These are phyloP conservation scores for Fraxinus paxiana DNA, from an alignment of 305 asterid species.

Conservation along the genomic window DNA sequence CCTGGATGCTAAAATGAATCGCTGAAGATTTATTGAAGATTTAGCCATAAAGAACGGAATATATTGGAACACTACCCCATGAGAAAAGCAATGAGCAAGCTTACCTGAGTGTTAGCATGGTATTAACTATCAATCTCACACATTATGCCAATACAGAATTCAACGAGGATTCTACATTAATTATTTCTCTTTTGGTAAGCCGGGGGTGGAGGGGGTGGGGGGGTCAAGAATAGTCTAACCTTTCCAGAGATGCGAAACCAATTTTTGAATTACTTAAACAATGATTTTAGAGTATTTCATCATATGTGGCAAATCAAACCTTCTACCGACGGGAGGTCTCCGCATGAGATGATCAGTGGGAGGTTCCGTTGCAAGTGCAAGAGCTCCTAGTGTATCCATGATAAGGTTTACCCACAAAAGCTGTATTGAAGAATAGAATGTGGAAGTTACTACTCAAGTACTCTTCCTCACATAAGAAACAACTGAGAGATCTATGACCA, in stretches of 20 bases:
- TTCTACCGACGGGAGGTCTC: conserved; percentile 84
- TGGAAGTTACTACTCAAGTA: neutral
- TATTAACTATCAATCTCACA: neutral
- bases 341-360: conserved; percentile 94
- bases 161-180: neutral
- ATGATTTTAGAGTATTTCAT: neutral
- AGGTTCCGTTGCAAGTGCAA: conserved; percentile 92
- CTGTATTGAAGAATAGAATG: conserved; percentile 37
- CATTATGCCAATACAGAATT: neutral
- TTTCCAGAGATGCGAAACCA: neutral
- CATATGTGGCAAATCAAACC: conserved; percentile 41
- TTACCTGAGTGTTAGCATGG: neutral
- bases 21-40: too few relatives aligned
- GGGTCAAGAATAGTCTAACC: neutral
- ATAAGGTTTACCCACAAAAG: conserved; percentile 97
- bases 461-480: neutral
- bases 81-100: neutral
- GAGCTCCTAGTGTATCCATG: conserved; percentile 97
- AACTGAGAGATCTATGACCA: neutral
- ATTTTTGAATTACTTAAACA: neutral
- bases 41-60: too few relatives aligned
- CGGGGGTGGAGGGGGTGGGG: neutral
- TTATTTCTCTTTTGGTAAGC: neutral
- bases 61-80: neutral
- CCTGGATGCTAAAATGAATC: too few relatives aligned